phyloP scores from a whole-genome alignment of 208 protist genomes.

The Trypanosoma cruzi region DNA sequence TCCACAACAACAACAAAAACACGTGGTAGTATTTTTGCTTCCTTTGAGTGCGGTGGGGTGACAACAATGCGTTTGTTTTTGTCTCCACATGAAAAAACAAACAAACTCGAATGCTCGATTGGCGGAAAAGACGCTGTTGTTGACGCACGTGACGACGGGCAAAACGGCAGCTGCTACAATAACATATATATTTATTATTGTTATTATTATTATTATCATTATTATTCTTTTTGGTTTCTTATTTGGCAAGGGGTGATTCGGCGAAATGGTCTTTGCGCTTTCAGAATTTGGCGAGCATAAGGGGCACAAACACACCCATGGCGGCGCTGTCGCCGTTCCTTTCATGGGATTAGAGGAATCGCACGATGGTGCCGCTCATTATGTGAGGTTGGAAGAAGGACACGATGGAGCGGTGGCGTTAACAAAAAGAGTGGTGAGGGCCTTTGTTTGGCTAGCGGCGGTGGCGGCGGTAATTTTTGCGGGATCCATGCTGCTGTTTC shows the following conservation, averaged over 20 bases:
- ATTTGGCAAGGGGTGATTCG: no score
- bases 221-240: no score
- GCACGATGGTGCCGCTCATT: neutral
- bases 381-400: neutral
- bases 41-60: no score
- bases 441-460: neutral
- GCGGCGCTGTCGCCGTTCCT: no score
- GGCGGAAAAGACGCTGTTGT: neutral
- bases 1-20: no score
- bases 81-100: neutral
- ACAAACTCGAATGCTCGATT: no score
- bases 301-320: no score
- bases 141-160: neutral
- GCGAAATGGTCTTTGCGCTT: no score
- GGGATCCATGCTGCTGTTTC: slow-evolving; percentile 13
- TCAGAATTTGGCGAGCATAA: no score
- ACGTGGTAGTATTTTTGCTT: no score
- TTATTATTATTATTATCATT: slow-evolving; percentile 25
- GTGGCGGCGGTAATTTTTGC: slow-evolving; percentile 6
- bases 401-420: neutral
- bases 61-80: neutral
- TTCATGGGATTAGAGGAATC: no score
- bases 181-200: slow-evolving; percentile 1
- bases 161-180: neutral
- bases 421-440: neutral